Percentiles rank a stretch among this genome's conserved stretches.
Conservation (phyloP, 345 rosid species). For the Toxicodendron radicans region DNA sequence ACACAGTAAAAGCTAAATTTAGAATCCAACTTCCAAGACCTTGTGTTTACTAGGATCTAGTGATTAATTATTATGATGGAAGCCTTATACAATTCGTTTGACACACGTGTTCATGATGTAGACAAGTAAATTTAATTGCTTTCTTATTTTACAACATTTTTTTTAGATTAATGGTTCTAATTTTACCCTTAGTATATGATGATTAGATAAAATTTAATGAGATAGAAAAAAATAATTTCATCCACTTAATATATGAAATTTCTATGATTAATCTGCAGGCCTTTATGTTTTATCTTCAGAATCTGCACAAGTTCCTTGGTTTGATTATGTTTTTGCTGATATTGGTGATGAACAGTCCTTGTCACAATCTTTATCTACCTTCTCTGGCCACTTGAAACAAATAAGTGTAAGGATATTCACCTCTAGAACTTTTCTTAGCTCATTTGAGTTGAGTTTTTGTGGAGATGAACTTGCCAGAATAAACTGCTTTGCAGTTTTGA, state of each 20-base stretch:
- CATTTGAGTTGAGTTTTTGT: slow-evolving; percentile 8
- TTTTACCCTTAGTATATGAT: too few relatives aligned
- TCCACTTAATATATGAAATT: not conserved
- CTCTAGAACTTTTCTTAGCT: slow-evolving; percentile 11
- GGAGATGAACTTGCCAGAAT: not conserved
- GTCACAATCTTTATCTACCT: slow-evolving; percentile 88
- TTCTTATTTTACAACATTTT: too few relatives aligned
- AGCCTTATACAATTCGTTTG: not conserved
- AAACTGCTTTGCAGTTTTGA: slow-evolving; percentile 14
- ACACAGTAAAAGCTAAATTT: not conserved
- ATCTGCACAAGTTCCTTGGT: slow-evolving; percentile 86
- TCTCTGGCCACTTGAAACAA: slow-evolving; percentile 92
- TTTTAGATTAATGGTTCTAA: too few relatives aligned
- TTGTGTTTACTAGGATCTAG: not conserved
- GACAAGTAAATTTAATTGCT: too few relatives aligned
- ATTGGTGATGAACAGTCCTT: slow-evolving; percentile 95
- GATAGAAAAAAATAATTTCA: too few relatives aligned
- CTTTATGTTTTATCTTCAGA: slow-evolving; percentile 82
- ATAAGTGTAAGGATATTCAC: slow-evolving; percentile 61
- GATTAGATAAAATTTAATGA: too few relatives aligned
- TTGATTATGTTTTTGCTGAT: slow-evolving; percentile 90
- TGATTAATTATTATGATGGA: not conserved
- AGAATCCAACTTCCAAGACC: not conserved
- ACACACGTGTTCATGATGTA: not conserved
- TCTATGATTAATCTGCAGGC: slow-evolving; percentile 45